These are phyloP conservation scores for Bodo saltans DNA, from an alignment of 78 protist genomes.

Conservation along the genomic window DNA sequence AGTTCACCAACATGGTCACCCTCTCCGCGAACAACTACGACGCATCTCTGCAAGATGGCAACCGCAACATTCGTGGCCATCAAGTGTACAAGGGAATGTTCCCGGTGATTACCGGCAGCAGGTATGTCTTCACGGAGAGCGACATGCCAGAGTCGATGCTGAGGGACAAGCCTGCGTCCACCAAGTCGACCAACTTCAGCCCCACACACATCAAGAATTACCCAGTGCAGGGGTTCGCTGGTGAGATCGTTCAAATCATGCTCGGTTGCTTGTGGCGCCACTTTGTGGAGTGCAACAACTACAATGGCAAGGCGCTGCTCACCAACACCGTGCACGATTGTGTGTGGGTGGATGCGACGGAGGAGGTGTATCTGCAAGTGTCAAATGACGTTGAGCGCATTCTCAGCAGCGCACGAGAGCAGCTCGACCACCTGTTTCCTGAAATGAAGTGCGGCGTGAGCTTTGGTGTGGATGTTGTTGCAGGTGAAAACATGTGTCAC, in stretches of 20 bases:
- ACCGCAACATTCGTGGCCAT: not conserved
- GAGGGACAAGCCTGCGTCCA: not conserved
- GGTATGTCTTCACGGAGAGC: not conserved
- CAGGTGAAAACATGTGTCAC: not conserved
- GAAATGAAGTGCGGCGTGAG: not conserved
- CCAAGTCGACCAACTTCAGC: not conserved
- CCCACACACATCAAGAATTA: not conserved
- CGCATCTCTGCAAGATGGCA: not conserved
- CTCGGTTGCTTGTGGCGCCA: constrained; percentile 15
- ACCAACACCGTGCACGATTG: constrained; percentile 29
- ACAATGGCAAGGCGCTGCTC: not conserved
- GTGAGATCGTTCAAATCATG: constrained; percentile 3
- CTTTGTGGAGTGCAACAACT: constrained; percentile 5
- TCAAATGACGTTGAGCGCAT: not conserved
- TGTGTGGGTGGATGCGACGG: constrained; percentile 17
- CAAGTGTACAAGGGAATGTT: not conserved
- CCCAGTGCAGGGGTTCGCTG: constrained; percentile 33
- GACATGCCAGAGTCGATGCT: not conserved
- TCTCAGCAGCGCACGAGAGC: not conserved
- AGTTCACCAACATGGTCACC: not conserved
- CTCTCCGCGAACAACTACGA: not conserved
- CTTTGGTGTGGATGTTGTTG: not conserved
- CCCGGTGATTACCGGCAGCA: not conserved
- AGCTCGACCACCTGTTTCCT: not conserved
- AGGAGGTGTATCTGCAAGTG: not conserved